These are phyloP conservation scores for Penicillium salamii DNA, from an alignment of 495 filamentous ascomycete species.

Conservation along the genomic window DNA sequence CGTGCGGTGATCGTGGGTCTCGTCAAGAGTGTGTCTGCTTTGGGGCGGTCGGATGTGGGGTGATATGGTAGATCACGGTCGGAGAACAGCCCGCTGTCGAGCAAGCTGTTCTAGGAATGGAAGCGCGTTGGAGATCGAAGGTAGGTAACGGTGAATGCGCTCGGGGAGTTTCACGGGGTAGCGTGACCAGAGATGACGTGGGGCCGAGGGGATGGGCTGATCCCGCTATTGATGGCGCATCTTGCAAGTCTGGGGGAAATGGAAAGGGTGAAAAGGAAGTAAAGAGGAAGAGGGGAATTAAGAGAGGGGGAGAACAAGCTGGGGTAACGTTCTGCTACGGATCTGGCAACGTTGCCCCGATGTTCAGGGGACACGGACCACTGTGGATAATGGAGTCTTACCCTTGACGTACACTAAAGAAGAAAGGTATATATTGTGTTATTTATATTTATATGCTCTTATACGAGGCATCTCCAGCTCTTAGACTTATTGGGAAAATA, in stretches of 20 bases:
- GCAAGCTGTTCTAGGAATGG: too few species aligned
- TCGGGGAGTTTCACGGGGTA: slow-evolving; percentile 27
- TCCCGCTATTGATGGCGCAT: slow-evolving; percentile 40
- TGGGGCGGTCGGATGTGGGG: neutral
- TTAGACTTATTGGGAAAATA: too few species aligned
- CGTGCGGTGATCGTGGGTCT: slow-evolving; percentile 25
- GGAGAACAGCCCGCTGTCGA: neutral
- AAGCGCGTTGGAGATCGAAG: too few species aligned
- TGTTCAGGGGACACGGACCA: slow-evolving; percentile 31
- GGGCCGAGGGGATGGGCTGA: slow-evolving; percentile 14
- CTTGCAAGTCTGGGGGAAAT: slow-evolving; percentile 13
- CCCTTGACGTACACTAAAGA: too few species aligned
- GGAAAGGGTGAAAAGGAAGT: neutral
- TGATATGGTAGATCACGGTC: neutral
- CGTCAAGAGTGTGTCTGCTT: slow-evolving; percentile 19
- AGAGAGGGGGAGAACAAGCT: slow-evolving; percentile 9
- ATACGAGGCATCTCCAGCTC: too few species aligned
- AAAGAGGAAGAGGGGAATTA: slow-evolving; percentile 10
- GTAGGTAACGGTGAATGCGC: too few species aligned
- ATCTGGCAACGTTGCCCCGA: slow-evolving; percentile 31
- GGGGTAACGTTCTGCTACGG: slow-evolving; percentile 13
- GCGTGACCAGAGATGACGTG: slow-evolving; percentile 40
- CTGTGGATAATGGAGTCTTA: neutral
- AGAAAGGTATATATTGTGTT: too few species aligned
- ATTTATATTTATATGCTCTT: too few species aligned